phyloP scores from a whole-genome alignment of 371 early-diverging fungal species.

The Actinomortierella wolfii region DNA sequence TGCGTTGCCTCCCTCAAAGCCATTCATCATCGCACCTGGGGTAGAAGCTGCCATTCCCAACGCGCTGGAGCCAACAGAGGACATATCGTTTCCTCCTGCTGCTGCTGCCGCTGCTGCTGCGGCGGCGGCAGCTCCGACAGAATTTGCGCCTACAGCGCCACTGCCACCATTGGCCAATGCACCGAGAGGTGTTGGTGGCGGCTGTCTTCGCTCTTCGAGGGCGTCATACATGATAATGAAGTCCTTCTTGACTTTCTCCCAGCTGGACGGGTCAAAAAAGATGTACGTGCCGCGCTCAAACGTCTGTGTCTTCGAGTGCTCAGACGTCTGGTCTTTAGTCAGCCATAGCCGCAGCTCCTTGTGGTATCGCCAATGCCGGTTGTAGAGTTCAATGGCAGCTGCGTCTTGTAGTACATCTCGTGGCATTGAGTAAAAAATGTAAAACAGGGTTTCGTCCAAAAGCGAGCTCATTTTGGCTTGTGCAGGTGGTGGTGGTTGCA shows the following conservation, averaged over 20 bases:
- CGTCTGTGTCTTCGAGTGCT: slow-evolving; percentile 51
- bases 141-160: too few relatives aligned
- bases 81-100: too few relatives aligned
- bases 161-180: too few relatives aligned
- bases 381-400: slow-evolving; percentile 91
- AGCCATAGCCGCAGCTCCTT: slow-evolving; percentile 88
- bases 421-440: slow-evolving; percentile 93
- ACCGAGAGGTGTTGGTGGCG: slow-evolving; percentile 7
- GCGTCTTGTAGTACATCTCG: slow-evolving; percentile 87
- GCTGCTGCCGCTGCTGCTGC: too few relatives aligned
- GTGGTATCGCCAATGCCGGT: slow-evolving; percentile 91
- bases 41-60: too few relatives aligned
- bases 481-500: slow-evolving; percentile 73
- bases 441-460: slow-evolving; percentile 92
- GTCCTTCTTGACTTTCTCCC: slow-evolving; percentile 85
- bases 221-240: slow-evolving; percentile 79
- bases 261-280: slow-evolving; percentile 84
- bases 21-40: too few relatives aligned
- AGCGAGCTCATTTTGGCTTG: slow-evolving; percentile 70
- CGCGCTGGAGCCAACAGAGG: too few relatives aligned
- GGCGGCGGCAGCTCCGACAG: too few relatives aligned
- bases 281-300: slow-evolving; percentile 83
- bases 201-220: slow-evolving; percentile 76
- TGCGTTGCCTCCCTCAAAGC: too few relatives aligned
- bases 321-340: slow-evolving; percentile 60